Evolutionary conservation across 306 rosid species (phyloP).

Genomic region (Heteromeles arbutifolia): DNA sequence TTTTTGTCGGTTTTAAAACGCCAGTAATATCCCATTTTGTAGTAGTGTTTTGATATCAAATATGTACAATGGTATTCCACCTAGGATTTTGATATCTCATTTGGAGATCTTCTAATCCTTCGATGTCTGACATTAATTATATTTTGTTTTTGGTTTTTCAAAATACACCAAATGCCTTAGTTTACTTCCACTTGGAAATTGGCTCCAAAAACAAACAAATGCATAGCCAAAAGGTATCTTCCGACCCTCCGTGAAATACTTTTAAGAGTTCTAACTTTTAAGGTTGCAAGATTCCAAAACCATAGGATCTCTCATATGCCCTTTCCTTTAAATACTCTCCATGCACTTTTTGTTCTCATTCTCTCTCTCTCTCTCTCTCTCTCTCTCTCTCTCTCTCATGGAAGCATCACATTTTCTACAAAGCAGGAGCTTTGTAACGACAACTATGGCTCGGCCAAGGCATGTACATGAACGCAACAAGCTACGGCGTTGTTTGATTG

Average conservation of each 20-base stretch:
- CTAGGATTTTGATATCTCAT: no score
- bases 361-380: background rate
- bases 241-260: background rate
- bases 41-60: no score
- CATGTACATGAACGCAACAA: constrained; percentile 3
- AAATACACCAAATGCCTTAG: background rate
- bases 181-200: background rate
- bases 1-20: no score
- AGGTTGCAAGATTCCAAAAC: constrained; percentile 31
- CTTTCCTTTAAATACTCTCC: constrained; percentile 24
- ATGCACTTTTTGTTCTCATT: constrained; percentile 28
- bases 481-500: constrained; percentile 17
- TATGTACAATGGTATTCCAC: no score
- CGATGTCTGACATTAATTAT: no score
- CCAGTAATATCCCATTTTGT: no score
- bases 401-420: constrained; percentile 37
- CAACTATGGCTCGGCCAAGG: constrained; percentile 22
- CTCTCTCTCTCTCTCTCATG: constrained; percentile 28
- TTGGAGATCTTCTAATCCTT: no score
- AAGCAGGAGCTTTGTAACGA: constrained; percentile 20
- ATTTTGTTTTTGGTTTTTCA: no score
- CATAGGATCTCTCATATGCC: constrained; percentile 16
- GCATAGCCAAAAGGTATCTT: constrained; percentile 19
- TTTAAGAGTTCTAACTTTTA: background rate
- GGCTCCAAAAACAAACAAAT: constrained; percentile 7